A percentile compares a stretch with the other conserved stretches of the same genome.
Evolutionary conservation across 768 basidiomycete genomes (phyloP).

Genomic region (Epithele typhae): DNA sequence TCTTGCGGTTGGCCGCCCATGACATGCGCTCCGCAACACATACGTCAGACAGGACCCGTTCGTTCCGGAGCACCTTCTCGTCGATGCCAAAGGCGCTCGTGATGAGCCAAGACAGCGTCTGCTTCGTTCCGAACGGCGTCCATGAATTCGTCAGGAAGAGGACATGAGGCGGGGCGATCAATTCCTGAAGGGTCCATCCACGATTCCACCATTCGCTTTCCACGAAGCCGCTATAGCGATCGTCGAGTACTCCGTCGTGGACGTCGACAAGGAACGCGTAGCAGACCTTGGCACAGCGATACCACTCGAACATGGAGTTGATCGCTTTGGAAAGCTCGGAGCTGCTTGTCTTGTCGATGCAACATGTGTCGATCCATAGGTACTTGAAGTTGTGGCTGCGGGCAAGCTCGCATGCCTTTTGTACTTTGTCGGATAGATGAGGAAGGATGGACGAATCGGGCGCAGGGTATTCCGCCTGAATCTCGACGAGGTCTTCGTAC

Average conservation of each 20-base stretch:
- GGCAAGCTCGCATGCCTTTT: neutral
- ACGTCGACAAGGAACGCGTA: neutral
- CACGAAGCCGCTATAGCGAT: neutral
- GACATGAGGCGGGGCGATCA: neutral
- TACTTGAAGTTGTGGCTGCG: neutral
- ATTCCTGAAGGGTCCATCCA: conserved; percentile 1
- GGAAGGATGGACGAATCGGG: no score
- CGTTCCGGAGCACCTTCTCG: neutral
- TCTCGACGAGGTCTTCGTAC: neutral
- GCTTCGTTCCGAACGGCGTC: conserved; percentile 1
- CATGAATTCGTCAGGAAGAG: neutral
- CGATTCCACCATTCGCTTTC: neutral
- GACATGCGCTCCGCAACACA: conserved; percentile 5
- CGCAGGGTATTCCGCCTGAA: no score
- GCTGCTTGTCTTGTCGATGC: conserved; percentile 8
- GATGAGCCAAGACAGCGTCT: neutral
- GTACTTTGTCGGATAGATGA: neutral
- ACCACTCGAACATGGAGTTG: conserved; percentile 2
- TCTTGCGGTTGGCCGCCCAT: neutral
- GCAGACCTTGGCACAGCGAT: neutral
- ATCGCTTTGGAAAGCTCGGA: conserved; percentile 5
- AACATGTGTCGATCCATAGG: conserved; percentile 7
- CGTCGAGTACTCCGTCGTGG: neutral
- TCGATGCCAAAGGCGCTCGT: neutral
- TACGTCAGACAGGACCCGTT: neutral